These are phyloP conservation scores for Hyaloraphidium curvatum DNA, from an alignment of 192 early-diverging fungal genomes.

Conservation along the genomic window DNA sequence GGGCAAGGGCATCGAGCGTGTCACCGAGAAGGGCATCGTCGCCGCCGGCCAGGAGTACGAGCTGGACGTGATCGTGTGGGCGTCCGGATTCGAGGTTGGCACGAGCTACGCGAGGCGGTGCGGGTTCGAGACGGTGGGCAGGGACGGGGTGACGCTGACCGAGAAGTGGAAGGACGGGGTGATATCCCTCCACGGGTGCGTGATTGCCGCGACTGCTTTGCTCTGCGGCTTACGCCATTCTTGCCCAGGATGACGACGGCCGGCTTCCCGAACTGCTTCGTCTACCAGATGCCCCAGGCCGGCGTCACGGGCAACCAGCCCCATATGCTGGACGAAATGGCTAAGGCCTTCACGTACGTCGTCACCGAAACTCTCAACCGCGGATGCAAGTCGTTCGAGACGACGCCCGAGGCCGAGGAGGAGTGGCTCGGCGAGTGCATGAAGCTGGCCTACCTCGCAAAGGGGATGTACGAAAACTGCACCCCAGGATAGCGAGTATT, in stretches of 20 bases:
- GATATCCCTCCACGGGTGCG: neutral
- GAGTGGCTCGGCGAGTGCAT: no score
- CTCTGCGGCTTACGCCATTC: no score
- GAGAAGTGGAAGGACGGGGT: slow-evolving; percentile 1
- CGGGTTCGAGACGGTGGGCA: neutral
- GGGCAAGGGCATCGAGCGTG: neutral
- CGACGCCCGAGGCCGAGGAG: no score
- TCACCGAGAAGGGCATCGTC: neutral
- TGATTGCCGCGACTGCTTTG: no score
- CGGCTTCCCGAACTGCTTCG: neutral
- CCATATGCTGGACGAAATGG: no score
- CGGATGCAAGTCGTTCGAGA: no score
- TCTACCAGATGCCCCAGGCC: neutral
- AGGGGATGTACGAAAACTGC: no score
- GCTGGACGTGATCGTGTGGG: neutral
- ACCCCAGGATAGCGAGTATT: no score
- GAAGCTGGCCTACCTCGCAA: no score
- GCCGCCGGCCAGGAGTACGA: neutral
- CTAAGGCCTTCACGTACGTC: no score
- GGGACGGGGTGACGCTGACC: neutral
- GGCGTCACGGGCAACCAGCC: neutral
- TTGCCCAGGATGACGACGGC: neutral
- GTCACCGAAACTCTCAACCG: no score
- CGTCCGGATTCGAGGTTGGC: neutral
- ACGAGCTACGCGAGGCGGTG: neutral